phyloP scores from a whole-genome alignment of 352 stramenopile genomes.

The Globisporangium takayamanum region DNA sequence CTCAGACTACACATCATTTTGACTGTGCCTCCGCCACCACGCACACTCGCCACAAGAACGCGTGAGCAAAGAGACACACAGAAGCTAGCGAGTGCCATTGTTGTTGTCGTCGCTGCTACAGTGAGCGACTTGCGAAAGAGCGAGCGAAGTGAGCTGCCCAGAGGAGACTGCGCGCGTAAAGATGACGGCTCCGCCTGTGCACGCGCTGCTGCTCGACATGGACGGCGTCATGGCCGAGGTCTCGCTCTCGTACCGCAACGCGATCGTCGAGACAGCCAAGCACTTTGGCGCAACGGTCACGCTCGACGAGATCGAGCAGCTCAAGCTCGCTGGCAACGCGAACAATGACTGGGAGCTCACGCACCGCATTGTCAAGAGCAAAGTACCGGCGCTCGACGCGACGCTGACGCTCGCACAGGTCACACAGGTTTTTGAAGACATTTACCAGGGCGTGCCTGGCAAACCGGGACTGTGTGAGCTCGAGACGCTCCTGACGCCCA shows the following conservation, averaged over 20 bases:
- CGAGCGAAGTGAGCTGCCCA: not conserved
- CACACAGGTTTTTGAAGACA: conserved; percentile 91
- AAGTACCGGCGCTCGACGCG: conserved; percentile 10
- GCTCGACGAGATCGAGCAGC: conserved; percentile 83
- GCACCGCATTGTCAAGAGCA: conserved; percentile 76
- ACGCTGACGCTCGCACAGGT: conserved; percentile 84
- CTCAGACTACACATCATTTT: not conserved
- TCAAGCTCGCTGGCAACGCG: conserved; percentile 91
- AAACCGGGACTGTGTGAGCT: conserved; percentile 81
- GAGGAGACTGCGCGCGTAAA: conserved; percentile 3
- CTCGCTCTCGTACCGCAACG: conserved; percentile 89
- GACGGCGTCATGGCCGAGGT: conserved; percentile 96
- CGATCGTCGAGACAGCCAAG: conserved; percentile 85
- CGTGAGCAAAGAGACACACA: not conserved
- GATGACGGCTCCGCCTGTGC: conserved; percentile 16
- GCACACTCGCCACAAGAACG: no score
- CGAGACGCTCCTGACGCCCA: conserved; percentile 89
- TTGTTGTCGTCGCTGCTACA: not conserved
- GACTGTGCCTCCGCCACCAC: no score
- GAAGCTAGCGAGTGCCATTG: not conserved
- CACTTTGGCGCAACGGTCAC: conserved; percentile 86
- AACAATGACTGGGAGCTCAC: conserved; percentile 98
- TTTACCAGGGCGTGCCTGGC: conserved; percentile 88
- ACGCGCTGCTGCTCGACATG: conserved; percentile 94
- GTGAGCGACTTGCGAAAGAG: not conserved